Conservation (phyloP, 371 early-diverging fungal genomes). For the Rhizopus microsporus region DNA sequence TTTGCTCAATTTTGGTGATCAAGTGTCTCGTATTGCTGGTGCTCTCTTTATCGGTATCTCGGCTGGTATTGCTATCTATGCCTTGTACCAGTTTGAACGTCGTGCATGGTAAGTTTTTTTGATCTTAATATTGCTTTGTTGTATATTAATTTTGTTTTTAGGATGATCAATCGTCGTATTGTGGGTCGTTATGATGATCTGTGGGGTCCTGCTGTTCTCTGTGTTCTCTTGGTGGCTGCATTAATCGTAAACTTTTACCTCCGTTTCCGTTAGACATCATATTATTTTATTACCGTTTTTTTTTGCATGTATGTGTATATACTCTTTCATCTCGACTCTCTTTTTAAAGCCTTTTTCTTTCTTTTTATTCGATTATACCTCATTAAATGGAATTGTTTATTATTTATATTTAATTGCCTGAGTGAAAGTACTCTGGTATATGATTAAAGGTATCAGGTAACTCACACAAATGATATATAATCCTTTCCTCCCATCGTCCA, state of each 20-base stretch:
- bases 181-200: conserved; percentile 68
- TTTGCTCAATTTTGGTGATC: conserved; percentile 87
- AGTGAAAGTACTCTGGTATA: neutral
- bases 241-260: conserved; percentile 45
- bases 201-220: conserved; percentile 84
- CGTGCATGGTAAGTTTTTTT: conserved; percentile 60
- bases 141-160: conserved; percentile 26
- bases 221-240: conserved; percentile 76
- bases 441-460: neutral
- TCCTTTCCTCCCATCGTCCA: no score
- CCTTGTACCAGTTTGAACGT: conserved; percentile 90
- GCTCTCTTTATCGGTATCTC: conserved; percentile 69
- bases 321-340: neutral
- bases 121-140: conserved; percentile 15
- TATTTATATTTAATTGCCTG: neutral
- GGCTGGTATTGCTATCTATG: conserved; percentile 41
- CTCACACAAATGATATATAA: neutral
- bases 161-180: conserved; percentile 66
- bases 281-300: neutral
- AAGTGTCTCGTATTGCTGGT: conserved; percentile 70
- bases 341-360: no score
- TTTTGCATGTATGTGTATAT: neutral
- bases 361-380: no score
- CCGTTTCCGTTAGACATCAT: conserved; percentile 46
- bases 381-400: no score